Evolutionary conservation across 106 monocot species (phyloP).

Genomic region (Dactylorhiza incarnata): DNA sequence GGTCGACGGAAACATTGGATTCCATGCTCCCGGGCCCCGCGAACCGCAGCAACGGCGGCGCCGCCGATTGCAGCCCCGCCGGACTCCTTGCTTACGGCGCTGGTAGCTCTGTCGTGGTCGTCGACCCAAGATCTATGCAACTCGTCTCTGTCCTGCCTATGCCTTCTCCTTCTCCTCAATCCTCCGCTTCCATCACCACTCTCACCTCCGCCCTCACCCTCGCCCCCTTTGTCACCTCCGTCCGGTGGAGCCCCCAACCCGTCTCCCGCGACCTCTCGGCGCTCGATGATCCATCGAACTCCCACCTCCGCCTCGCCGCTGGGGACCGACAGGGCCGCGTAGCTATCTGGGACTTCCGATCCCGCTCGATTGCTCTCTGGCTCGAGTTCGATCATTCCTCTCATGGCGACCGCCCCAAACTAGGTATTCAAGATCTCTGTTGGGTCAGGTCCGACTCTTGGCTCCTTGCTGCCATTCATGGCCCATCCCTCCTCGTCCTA

Average conservation of each 20-base stretch:
- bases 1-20: constrained; percentile 33
- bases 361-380: constrained; percentile 60
- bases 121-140: constrained; percentile 75
- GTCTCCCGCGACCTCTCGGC: constrained; percentile 41
- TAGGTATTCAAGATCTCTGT: constrained; percentile 94
- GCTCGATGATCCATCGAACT: constrained; percentile 36
- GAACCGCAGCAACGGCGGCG: constrained; percentile 65
- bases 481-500: constrained; percentile 59
- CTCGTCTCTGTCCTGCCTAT: constrained; percentile 74
- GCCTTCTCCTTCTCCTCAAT: constrained; percentile 33
- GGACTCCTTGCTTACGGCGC: constrained; percentile 83
- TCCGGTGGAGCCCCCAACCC: constrained; percentile 63
- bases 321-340: constrained; percentile 94
- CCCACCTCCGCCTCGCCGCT: constrained; percentile 67
- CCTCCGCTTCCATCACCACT: constrained; percentile 12
- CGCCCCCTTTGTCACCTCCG: constrained; percentile 70
- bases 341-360: constrained; percentile 72
- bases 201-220: constrained; percentile 30
- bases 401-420: constrained; percentile 17
- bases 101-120: constrained; percentile 69
- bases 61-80: constrained; percentile 47
- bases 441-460: constrained; percentile 71
- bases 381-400: constrained; percentile 34
- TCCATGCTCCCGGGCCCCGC: constrained; percentile 80
- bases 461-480: constrained; percentile 72